phyloP scores from a whole-genome alignment of 176 grass and related monocot species.

The Tillandsia fasciculata region DNA sequence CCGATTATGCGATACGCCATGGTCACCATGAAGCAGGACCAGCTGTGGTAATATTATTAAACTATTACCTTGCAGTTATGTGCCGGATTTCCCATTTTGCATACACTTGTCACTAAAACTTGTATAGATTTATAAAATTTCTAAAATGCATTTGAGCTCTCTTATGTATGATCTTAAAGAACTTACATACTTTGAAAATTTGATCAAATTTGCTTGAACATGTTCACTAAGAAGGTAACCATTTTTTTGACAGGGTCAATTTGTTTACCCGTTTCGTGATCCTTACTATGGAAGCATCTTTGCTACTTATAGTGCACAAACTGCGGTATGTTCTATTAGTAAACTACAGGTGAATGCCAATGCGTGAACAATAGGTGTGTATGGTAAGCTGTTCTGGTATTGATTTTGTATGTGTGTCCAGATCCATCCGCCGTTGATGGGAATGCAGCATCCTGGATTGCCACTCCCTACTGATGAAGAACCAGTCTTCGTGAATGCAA shows the following conservation, averaged over 20 bases:
- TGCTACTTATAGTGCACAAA: slow-evolving; percentile 58
- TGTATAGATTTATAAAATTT: too few species aligned
- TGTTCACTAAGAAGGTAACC: neutral
- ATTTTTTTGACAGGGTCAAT: slow-evolving; percentile 40
- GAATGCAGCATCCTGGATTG: slow-evolving; percentile 51
- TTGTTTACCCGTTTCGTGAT: slow-evolving; percentile 58
- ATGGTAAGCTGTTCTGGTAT: slow-evolving; percentile 1
- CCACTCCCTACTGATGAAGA: slow-evolving; percentile 76
- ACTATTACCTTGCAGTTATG: neutral
- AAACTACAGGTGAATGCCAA: too few species aligned
- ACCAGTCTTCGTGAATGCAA: slow-evolving; percentile 77
- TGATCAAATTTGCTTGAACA: neutral
- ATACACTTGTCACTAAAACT: too few species aligned
- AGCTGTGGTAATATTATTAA: slow-evolving; percentile 6
- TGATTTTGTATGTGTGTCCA: slow-evolving; percentile 13
- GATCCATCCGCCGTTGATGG: slow-evolving; percentile 57
- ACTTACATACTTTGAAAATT: neutral
- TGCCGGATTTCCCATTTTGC: neutral
- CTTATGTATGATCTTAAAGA: neutral
- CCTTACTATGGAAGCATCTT: slow-evolving; percentile 71
- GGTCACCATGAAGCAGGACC: slow-evolving; percentile 12
- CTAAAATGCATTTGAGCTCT: too few species aligned
- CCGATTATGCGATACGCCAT: neutral
- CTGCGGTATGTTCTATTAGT: slow-evolving; percentile 35
- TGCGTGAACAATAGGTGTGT: too few species aligned